phyloP scores from a whole-genome alignment of 1,139 yeast genomes.

The Hemisphaericaspora subhashii region DNA sequence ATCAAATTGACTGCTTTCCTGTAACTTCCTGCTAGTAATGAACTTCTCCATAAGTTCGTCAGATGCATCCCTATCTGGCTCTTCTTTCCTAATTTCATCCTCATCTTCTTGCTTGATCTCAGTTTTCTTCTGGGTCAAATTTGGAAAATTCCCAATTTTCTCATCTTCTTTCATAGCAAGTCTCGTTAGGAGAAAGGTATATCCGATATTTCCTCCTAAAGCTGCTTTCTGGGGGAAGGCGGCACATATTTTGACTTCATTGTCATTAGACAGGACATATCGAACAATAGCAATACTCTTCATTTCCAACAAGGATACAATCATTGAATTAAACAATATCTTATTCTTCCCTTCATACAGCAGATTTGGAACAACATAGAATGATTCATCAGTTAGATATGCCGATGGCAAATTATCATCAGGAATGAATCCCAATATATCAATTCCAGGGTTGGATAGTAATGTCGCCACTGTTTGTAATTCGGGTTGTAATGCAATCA shows the following conservation, averaged over 20 bases:
- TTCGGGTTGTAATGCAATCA: conserved; percentile 37
- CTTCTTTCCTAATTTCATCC: conserved; percentile 4
- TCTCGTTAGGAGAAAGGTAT: conserved; percentile 39
- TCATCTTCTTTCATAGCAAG: conserved; percentile 84
- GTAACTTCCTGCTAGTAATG: conserved; percentile 10
- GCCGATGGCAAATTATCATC: conserved; percentile 52
- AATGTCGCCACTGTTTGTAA: conserved; percentile 46
- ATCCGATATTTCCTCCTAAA: conserved; percentile 18
- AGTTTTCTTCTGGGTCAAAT: conserved; percentile 30
- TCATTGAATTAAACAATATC: conserved; percentile 52
- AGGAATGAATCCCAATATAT: conserved; percentile 62
- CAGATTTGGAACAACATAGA: conserved; percentile 51
- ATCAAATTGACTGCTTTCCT: conserved; percentile 5
- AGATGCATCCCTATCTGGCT: neutral
- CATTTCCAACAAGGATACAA: conserved; percentile 50
- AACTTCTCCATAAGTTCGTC: conserved; percentile 15
- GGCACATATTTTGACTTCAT: conserved; percentile 57
- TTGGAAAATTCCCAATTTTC: conserved; percentile 60
- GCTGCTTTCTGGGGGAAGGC: conserved; percentile 47
- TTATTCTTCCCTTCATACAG: conserved; percentile 36
- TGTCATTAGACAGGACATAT: conserved; percentile 49
- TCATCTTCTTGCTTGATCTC: conserved; percentile 6
- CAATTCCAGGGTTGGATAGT: conserved; percentile 50
- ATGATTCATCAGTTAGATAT: conserved; percentile 58
- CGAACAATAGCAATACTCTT: conserved; percentile 61